A percentile compares a stretch with the other conserved stretches of the same genome.
Conservation (phyloP, 2,329 filamentous ascomycete genomes). For the Ascosphaera aggregata region DNA sequence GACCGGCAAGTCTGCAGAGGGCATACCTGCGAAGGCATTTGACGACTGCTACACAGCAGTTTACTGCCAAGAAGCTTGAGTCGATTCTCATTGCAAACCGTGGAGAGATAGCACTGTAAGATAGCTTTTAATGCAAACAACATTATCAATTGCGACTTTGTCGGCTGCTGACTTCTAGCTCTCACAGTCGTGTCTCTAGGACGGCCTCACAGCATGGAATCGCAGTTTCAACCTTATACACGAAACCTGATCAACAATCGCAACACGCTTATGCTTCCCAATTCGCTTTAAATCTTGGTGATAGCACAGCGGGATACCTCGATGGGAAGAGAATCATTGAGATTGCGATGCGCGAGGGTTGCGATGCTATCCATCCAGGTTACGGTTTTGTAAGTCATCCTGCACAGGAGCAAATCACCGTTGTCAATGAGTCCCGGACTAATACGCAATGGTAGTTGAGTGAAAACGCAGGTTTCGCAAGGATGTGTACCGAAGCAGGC, state of each 20-base stretch:
- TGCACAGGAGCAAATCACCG: background rate
- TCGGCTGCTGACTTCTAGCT: conserved; percentile 2
- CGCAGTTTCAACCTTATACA: conserved; percentile 83
- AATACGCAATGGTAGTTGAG: conserved; percentile 30
- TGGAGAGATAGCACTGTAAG: conserved; percentile 72
- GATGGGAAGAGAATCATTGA: conserved; percentile 83
- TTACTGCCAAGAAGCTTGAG: conserved; percentile 19
- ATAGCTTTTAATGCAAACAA: too few relatives aligned
- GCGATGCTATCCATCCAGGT: conserved; percentile 80
- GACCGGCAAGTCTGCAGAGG: background rate
- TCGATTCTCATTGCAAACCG: conserved; percentile 92
- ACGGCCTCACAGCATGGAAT: conserved; percentile 81
- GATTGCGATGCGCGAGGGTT: conserved; percentile 65
- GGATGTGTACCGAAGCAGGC: conserved; percentile 68
- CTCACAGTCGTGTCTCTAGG: conserved; percentile 47
- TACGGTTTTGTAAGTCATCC: conserved; percentile 48
- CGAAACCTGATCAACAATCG: conserved; percentile 63
- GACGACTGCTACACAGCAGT: background rate
- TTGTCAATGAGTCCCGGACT: background rate
- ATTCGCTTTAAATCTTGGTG: conserved; percentile 59
- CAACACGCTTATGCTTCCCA: conserved; percentile 77
- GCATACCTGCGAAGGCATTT: background rate
- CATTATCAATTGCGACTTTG: too few relatives aligned
- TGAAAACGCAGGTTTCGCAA: conserved; percentile 80
- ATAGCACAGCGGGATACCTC: conserved; percentile 59